Conservation (phyloP, 2,329 filamentous ascomycete species). For the Grosmannia serpens region DNA sequence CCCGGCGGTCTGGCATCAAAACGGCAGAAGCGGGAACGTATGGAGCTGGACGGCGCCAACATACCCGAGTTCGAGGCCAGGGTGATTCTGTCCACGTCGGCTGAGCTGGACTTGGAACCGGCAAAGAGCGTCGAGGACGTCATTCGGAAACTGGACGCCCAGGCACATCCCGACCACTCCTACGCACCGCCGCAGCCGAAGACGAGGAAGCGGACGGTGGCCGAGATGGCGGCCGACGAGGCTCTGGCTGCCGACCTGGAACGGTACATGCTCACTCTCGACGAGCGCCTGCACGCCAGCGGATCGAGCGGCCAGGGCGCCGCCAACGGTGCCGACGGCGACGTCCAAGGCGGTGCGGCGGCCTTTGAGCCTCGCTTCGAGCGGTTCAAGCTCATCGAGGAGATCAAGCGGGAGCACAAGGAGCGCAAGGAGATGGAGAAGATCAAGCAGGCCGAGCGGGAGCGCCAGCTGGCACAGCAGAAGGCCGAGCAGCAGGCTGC, state of each 20-base stretch:
- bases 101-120: slow-evolving; percentile 67
- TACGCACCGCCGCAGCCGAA: slow-evolving; percentile 72
- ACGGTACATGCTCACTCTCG: slow-evolving; percentile 83
- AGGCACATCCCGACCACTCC: slow-evolving; percentile 68
- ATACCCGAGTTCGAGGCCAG: slow-evolving; percentile 66
- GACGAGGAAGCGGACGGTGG: slow-evolving; percentile 82
- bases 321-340: slow-evolving; percentile 52
- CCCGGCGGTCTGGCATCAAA: slow-evolving; percentile 49
- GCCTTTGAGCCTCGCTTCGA: slow-evolving; percentile 80
- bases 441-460: slow-evolving; percentile 49
- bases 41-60: slow-evolving; percentile 65
- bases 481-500: slow-evolving; percentile 31
- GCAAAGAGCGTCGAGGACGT: slow-evolving; percentile 58
- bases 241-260: slow-evolving; percentile 81
- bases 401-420: slow-evolving; percentile 66
- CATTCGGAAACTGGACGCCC: slow-evolving; percentile 56
- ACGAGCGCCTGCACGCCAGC: slow-evolving; percentile 63
- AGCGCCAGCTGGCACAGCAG: slow-evolving; percentile 38
- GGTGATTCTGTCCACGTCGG: slow-evolving; percentile 60
- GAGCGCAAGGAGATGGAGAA: slow-evolving; percentile 71
- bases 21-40: slow-evolving; percentile 56
- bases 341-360: slow-evolving; percentile 59
- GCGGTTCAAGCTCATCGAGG: slow-evolving; percentile 80
- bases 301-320: slow-evolving; percentile 45
- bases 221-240: slow-evolving; percentile 91